These are phyloP conservation scores for Omphalotus guepiniiformis DNA, from an alignment of 768 basidiomycete genomes.

Conservation along the genomic window DNA sequence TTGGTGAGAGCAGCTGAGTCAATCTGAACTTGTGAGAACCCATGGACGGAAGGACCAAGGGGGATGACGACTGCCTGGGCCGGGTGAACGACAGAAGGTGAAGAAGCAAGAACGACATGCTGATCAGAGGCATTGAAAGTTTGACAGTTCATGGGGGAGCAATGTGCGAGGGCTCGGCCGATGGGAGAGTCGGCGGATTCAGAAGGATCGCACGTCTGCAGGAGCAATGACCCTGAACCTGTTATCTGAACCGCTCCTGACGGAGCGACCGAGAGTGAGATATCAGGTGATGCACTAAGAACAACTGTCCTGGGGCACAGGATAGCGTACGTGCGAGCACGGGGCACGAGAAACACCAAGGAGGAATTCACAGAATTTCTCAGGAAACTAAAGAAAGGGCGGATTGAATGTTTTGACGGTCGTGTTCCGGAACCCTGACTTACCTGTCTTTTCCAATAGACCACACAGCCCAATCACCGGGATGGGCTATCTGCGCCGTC, in stretches of 20 bases:
- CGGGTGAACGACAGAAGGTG: slow-evolving; percentile 3
- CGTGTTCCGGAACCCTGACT: too few species aligned
- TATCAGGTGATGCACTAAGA: slow-evolving; percentile 25
- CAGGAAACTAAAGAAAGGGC: slow-evolving; percentile 11
- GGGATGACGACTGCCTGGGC: slow-evolving; percentile 10
- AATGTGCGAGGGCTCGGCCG: slow-evolving; percentile 12
- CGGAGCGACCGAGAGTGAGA: slow-evolving; percentile 22
- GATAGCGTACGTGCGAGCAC: slow-evolving; percentile 12
- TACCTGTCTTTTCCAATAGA: slow-evolving; percentile 19
- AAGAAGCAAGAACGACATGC: slow-evolving; percentile 11
- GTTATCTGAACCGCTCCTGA: slow-evolving; percentile 21
- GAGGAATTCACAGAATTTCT: slow-evolving; percentile 20
- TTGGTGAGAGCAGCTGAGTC: slow-evolving; percentile 4
- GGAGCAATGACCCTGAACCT: slow-evolving; percentile 24
- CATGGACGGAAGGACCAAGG: slow-evolving; percentile 5
- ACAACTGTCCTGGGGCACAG: slow-evolving; percentile 24
- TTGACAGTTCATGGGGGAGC: slow-evolving; percentile 3
- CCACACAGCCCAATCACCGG: slow-evolving; percentile 21
- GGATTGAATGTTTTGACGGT: too few species aligned
- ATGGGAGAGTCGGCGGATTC: slow-evolving; percentile 13
- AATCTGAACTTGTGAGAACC: neutral
- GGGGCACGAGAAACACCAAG: slow-evolving; percentile 30
- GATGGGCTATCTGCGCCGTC: slow-evolving; percentile 18
- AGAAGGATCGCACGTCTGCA: slow-evolving; percentile 17
- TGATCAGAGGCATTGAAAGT: neutral